A percentile compares a stretch with the other conserved stretches of the same genome.
Evolutionary conservation across 2,329 filamentous ascomycete species (phyloP).

Genomic region (Claviceps sp.): DNA sequence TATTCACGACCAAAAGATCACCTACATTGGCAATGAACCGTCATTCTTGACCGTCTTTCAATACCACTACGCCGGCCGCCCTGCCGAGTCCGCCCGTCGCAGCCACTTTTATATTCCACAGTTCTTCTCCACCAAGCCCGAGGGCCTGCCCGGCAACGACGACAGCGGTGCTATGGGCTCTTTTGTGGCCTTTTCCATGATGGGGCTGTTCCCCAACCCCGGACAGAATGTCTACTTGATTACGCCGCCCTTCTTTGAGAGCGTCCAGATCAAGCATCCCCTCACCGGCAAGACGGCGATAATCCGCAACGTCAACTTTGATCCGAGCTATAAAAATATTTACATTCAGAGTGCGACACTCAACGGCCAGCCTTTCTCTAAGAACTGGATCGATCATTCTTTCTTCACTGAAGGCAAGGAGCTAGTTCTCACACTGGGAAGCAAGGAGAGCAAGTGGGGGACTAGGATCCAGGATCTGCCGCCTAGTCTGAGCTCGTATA

Average conservation of each 20-base stretch:
- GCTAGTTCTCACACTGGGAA: constrained; percentile 48
- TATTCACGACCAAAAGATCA: constrained; percentile 49
- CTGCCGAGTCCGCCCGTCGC: constrained; percentile 38
- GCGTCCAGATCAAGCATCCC: constrained; percentile 42
- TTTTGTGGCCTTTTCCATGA: constrained; percentile 53
- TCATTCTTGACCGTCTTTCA: constrained; percentile 52
- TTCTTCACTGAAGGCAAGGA: constrained; percentile 54
- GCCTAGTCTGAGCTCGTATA: constrained; percentile 37
- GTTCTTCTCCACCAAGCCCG: constrained; percentile 44
- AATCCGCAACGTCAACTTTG: constrained; percentile 48
- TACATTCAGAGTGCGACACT: constrained; percentile 54
- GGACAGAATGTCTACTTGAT: constrained; percentile 62
- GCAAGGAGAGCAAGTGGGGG: constrained; percentile 51
- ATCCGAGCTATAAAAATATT: constrained; percentile 40
- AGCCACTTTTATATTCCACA: constrained; percentile 53
- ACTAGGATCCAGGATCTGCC: constrained; percentile 45
- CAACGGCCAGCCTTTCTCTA: constrained; percentile 44
- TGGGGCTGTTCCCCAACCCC: constrained; percentile 56
- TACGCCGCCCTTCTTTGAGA: constrained; percentile 52
- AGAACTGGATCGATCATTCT: constrained; percentile 54
- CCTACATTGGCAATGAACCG: constrained; percentile 52
- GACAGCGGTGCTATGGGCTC: constrained; percentile 59
- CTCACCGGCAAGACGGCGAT: constrained; percentile 47
- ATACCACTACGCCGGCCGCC: constrained; percentile 56
- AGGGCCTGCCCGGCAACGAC: constrained; percentile 56